These are phyloP conservation scores for Eucalyptus camaldulensis DNA, from an alignment of 345 rosid genomes.

Conservation along the genomic window DNA sequence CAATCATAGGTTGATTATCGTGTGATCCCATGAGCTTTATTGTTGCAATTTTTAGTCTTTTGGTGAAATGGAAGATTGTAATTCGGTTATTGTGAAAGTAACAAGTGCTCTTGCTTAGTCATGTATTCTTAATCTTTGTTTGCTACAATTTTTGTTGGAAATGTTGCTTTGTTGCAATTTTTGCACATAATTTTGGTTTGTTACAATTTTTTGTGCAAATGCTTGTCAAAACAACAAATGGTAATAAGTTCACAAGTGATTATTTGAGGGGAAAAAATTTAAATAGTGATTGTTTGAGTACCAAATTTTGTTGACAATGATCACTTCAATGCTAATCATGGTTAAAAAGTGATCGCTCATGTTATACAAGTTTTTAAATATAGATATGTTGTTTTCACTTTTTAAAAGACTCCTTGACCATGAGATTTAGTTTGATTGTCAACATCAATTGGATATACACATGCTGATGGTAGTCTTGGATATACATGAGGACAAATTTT, in stretches of 20 bases:
- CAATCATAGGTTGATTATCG: background rate
- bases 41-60: background rate
- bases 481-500: no score
- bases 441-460: no score
- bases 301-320: background rate
- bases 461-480: no score
- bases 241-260: background rate
- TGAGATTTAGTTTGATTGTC: no score
- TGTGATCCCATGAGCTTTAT: background rate
- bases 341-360: background rate
- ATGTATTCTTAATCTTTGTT: background rate
- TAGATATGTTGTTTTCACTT: background rate
- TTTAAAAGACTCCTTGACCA: no score
- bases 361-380: background rate
- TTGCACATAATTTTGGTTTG: background rate
- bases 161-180: background rate
- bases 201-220: background rate
- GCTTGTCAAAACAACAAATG: background rate
- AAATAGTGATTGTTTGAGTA: background rate
- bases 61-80: background rate
- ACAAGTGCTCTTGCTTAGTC: background rate
- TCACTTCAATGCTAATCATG: background rate
- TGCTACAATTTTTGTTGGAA: no score
- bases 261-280: background rate
- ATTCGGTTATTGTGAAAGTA: fast-evolving